Percentiles rank a stretch among this genome's conserved stretches.
phyloP scores from a whole-genome alignment of 2,329 filamentous ascomycete species.

The Fusarium sp. region DNA sequence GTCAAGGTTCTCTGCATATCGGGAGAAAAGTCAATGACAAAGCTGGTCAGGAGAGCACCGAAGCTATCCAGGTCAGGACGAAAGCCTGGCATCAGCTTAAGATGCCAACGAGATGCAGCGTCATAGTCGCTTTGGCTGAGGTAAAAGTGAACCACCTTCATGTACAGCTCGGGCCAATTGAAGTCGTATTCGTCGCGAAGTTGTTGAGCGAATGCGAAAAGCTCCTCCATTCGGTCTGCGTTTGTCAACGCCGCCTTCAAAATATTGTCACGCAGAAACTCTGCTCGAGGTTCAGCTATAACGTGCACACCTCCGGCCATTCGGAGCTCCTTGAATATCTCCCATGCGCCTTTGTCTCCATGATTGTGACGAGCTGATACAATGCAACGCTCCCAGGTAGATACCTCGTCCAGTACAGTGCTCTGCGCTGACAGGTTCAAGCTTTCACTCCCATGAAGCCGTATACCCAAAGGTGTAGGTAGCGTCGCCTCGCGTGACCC shows the following conservation, averaged over 20 bases:
- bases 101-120: conserved; percentile 57
- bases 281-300: conserved; percentile 37
- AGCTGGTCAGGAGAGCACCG: conserved; percentile 53
- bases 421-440: not conserved
- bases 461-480: conserved; percentile 21
- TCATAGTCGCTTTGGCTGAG: conserved; percentile 51
- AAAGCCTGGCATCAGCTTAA: conserved; percentile 54
- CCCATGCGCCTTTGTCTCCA: conserved; percentile 43
- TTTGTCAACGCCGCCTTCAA: conserved; percentile 44
- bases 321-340: conserved; percentile 39
- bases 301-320: conserved; percentile 26
- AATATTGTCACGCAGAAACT: conserved; percentile 44
- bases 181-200: conserved; percentile 51
- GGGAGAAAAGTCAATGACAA: conserved; percentile 50
- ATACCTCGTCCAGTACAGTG: conserved; percentile 17
- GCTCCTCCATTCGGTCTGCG: conserved; percentile 37
- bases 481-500: conserved; percentile 22
- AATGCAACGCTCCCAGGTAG: conserved; percentile 35
- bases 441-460: not conserved
- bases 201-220: conserved; percentile 43
- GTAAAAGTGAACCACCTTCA: conserved; percentile 55
- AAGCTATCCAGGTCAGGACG: conserved; percentile 54
- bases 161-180: conserved; percentile 60
- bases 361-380: conserved; percentile 30
- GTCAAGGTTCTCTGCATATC: conserved; percentile 52